Percentiles rank a stretch among this genome's conserved stretches.
Conservation (phyloP, 805 yeast species). For the Teunomyces panamensis region DNA sequence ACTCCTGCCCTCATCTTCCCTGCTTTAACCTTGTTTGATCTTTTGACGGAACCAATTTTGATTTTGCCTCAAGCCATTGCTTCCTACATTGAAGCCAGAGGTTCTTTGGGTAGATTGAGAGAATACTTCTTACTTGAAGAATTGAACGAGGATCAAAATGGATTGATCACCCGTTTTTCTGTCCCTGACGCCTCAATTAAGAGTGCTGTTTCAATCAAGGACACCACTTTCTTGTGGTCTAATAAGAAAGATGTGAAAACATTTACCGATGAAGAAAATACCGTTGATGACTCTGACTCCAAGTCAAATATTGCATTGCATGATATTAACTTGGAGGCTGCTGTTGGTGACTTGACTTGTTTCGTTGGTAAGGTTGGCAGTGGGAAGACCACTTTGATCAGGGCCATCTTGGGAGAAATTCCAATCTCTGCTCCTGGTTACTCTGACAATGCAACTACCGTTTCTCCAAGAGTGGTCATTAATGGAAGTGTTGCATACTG, state of each 20-base stretch:
- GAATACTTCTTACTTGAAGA: conserved; percentile 34
- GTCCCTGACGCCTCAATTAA: conserved; percentile 16
- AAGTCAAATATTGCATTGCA: conserved; percentile 26
- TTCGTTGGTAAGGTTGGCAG: conserved; percentile 42
- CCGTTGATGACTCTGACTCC: conserved; percentile 12
- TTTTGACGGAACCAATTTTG: conserved; percentile 34
- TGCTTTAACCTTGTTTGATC: conserved; percentile 36
- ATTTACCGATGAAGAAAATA: conserved; percentile 16
- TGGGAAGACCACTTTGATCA: conserved; percentile 38
- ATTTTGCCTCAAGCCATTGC: conserved; percentile 31
- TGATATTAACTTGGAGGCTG: conserved; percentile 31
- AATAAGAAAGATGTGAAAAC: conserved; percentile 7
- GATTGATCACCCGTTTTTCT: conserved; percentile 12
- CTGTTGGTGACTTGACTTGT: conserved; percentile 36
- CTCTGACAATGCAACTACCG: conserved; percentile 6
- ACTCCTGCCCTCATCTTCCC: conserved; percentile 40
- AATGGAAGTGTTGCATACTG: conserved; percentile 39
- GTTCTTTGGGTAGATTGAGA: conserved; percentile 31
- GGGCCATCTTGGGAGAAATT: conserved; percentile 34
- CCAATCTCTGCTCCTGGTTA: conserved; percentile 8
- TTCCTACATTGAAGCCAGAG: conserved; percentile 27
- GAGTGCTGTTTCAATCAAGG: conserved; percentile 20
- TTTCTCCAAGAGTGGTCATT: conserved; percentile 14
- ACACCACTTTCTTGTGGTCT: conserved; percentile 36
- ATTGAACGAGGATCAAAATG: conserved; percentile 23